Evolutionary conservation across 1,139 yeast genomes (phyloP).

Genomic region (Candida glucosophila): DNA sequence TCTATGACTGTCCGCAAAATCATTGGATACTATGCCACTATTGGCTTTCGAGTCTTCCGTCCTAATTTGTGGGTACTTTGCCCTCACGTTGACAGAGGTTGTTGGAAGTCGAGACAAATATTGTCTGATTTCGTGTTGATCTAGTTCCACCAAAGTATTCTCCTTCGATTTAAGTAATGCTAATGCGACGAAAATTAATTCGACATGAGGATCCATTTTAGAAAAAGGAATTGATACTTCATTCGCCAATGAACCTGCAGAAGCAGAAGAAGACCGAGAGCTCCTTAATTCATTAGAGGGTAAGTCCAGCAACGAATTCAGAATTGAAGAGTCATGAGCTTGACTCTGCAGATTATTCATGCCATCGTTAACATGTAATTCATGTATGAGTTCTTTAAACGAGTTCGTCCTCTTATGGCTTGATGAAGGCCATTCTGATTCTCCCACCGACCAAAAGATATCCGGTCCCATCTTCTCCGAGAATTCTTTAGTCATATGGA

Average conservation of each 20-base stretch:
- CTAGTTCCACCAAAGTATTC: constrained; percentile 71
- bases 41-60: constrained; percentile 12
- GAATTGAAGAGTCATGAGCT: constrained; percentile 3
- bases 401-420: constrained; percentile 14
- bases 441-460: constrained; percentile 29
- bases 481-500: constrained; percentile 14
- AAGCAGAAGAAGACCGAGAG: constrained; percentile 10
- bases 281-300: constrained; percentile 6
- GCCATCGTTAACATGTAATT: constrained; percentile 11
- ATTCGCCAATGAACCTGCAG: constrained; percentile 2
- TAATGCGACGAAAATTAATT: constrained; percentile 65
- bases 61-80: constrained; percentile 27
- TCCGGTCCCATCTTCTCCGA: constrained; percentile 35
- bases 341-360: too few species aligned
- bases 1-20: constrained; percentile 22
- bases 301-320: constrained; percentile 2
- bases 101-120: constrained; percentile 52
- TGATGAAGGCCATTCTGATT: constrained; percentile 8
- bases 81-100: constrained; percentile 26
- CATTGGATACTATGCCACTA: constrained; percentile 24
- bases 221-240: constrained; percentile 48
- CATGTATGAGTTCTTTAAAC: constrained; percentile 24
- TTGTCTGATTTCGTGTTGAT: constrained; percentile 83
- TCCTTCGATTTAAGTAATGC: constrained; percentile 79
- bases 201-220: constrained; percentile 67